A percentile compares a stretch with the other conserved stretches of the same genome.
These are phyloP conservation scores for Quercus robur DNA, from an alignment of 306 rosid genomes.

Conservation along the genomic window DNA sequence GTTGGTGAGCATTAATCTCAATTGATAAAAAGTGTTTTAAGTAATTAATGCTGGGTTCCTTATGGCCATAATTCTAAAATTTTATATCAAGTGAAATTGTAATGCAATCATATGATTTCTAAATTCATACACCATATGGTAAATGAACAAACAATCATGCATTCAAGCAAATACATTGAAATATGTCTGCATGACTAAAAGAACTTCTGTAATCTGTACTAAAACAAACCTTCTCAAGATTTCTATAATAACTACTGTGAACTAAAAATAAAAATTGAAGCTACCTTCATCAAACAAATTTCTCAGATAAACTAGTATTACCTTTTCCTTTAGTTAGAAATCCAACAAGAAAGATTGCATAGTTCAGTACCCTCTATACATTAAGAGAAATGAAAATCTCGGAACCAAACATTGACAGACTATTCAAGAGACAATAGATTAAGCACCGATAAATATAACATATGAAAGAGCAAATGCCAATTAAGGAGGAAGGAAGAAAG, in stretches of 20 bases:
- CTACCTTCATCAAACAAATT: not conserved
- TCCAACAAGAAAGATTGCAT: not conserved
- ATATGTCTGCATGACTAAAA: not conserved
- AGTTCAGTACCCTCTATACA: not conserved
- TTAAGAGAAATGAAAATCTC: not conserved
- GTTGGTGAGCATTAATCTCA: not conserved
- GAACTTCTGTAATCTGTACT: not conserved
- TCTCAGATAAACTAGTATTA: not conserved
- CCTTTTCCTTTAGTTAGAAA: not conserved
- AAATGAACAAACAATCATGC: not conserved
- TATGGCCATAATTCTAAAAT: not conserved
- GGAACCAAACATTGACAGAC: not conserved
- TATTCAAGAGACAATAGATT: constrained; percentile 2
- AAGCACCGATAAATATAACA: constrained; percentile 6
- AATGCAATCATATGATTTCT: not conserved
- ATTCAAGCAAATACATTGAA: constrained; percentile 1
- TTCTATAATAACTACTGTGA: not conserved
- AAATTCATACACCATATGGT: constrained; percentile 10
- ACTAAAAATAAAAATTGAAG: not conserved
- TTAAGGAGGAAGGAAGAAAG: constrained; percentile 3
- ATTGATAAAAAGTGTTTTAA: not conserved
- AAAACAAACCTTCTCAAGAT: not conserved
- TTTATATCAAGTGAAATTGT: not conserved
- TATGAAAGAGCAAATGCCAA: not conserved
- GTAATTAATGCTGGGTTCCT: not conserved